phyloP scores from a whole-genome alignment of 2,329 filamentous ascomycete genomes.

The Diaporthe helianthi region DNA sequence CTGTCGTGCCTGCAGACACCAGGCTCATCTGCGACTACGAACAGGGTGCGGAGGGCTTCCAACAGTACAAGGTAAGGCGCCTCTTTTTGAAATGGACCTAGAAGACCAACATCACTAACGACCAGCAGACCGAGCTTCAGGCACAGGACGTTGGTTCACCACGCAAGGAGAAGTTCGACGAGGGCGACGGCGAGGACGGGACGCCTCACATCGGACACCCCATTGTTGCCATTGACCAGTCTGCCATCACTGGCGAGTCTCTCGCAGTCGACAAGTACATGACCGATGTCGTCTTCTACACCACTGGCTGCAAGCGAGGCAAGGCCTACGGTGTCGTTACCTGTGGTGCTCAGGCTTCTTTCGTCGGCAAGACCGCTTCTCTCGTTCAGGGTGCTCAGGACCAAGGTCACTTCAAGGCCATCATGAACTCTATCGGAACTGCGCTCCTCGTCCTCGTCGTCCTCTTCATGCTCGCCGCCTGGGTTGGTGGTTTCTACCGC shows the following conservation, averaged over 20 bases:
- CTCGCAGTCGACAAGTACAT: constrained; percentile 82
- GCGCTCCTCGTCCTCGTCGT: constrained; percentile 77
- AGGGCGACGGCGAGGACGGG: constrained; percentile 59
- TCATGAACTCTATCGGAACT: constrained; percentile 84
- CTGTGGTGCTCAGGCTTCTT: constrained; percentile 73
- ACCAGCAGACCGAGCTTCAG: constrained; percentile 50
- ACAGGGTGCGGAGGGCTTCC: constrained; percentile 65
- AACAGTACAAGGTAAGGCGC: constrained; percentile 29
- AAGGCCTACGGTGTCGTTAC: constrained; percentile 75
- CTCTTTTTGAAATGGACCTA: neutral
- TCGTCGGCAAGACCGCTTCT: constrained; percentile 78
- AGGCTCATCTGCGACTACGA: constrained; percentile 75
- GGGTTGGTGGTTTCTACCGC: constrained; percentile 83
- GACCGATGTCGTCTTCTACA: constrained; percentile 79
- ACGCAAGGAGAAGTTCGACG: constrained; percentile 62
- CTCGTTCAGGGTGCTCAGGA: constrained; percentile 79
- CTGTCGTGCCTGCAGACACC: constrained; percentile 71
- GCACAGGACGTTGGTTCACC: constrained; percentile 67
- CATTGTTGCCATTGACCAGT: constrained; percentile 60
- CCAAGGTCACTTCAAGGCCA: constrained; percentile 78
- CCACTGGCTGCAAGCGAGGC: constrained; percentile 81
- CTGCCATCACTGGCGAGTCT: constrained; percentile 79
- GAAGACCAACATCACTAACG: constrained; percentile 38
- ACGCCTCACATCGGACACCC: constrained; percentile 67
- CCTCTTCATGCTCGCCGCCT: constrained; percentile 76